A percentile compares a stretch with the other conserved stretches of the same genome.
Evolutionary conservation across 768 basidiomycete species (phyloP).

Genomic region (Fibroporia radiculosa): DNA sequence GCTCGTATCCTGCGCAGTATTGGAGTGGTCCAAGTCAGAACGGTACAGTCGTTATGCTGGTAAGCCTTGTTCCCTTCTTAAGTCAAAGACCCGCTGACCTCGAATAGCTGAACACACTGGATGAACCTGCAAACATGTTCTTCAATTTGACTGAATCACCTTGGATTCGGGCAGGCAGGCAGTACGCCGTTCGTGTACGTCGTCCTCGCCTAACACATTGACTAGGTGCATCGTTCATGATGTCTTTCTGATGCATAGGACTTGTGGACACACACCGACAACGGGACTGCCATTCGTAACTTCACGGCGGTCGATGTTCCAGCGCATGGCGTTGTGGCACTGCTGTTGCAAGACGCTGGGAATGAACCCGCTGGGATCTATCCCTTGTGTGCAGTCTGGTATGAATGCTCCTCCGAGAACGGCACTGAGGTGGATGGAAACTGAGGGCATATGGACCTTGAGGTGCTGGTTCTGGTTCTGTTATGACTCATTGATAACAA

Average conservation of each 20-base stretch:
- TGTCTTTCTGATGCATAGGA: constrained; percentile 28
- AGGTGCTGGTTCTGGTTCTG: too few species aligned
- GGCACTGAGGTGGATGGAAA: constrained; percentile 1
- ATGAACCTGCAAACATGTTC: constrained; percentile 45
- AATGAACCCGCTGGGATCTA: constrained; percentile 51
- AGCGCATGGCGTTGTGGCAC: constrained; percentile 61
- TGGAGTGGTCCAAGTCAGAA: constrained; percentile 62
- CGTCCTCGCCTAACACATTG: constrained; percentile 2
- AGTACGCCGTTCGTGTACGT: constrained; percentile 54
- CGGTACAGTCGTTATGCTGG: constrained; percentile 60
- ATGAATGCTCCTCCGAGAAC: constrained; percentile 2
- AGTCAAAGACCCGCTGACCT: background rate
- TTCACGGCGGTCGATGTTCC: constrained; percentile 51
- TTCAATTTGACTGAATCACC: constrained; percentile 63
- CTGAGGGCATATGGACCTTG: too few species aligned
- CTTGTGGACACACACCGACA: constrained; percentile 63
- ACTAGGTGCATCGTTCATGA: background rate
- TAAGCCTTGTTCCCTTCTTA: constrained; percentile 19
- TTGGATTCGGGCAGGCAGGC: constrained; percentile 58
- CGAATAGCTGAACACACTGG: constrained; percentile 47
- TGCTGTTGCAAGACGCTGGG: constrained; percentile 56
- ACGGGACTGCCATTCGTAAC: constrained; percentile 54
- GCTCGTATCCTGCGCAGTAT: constrained; percentile 51
- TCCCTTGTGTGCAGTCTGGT: constrained; percentile 36
- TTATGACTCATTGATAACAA: too few species aligned